These are phyloP conservation scores for Magnolia sinica DNA, from an alignment of 164 flowering plant species.

Conservation along the genomic window DNA sequence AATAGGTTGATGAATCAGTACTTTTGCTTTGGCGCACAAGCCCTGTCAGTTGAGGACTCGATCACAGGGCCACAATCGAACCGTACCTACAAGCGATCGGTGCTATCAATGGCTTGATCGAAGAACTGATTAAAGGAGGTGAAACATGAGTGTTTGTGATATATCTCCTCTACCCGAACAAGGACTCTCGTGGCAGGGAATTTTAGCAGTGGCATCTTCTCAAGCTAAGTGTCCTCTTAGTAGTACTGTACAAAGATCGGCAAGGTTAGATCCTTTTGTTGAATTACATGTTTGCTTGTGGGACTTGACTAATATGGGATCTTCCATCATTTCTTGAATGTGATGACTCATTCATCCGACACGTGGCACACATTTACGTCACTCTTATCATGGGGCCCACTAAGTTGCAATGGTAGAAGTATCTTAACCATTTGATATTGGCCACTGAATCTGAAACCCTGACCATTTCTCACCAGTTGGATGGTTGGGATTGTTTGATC, in stretches of 20 bases:
- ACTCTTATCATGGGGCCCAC: too few species aligned
- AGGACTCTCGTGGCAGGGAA: neutral
- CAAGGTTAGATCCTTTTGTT: neutral
- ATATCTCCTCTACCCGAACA: neutral
- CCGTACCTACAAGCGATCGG: slow-evolving; percentile 22
- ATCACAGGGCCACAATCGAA: slow-evolving; percentile 11
- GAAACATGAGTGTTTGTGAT: neutral
- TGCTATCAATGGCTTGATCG: slow-evolving; percentile 24
- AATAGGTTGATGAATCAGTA: slow-evolving; percentile 67
- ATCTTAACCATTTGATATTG: too few species aligned
- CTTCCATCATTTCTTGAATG: neutral
- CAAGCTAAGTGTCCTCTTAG: neutral
- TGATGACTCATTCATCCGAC: neutral
- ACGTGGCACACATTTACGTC: too few species aligned
- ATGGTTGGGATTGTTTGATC: neutral
- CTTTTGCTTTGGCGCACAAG: slow-evolving; percentile 75
- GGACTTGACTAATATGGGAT: neutral
- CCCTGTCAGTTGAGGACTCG: slow-evolving; percentile 44
- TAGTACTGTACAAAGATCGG: neutral
- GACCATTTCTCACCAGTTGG: neutral
- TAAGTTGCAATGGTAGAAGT: too few species aligned
- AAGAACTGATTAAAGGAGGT: neutral
- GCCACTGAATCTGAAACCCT: too few species aligned
- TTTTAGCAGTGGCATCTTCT: neutral
- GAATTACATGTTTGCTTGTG: neutral